Base-by-base conservation (phyloP, 177 flowering plant genomes). In the Tripterygium wilfordii region DNA sequence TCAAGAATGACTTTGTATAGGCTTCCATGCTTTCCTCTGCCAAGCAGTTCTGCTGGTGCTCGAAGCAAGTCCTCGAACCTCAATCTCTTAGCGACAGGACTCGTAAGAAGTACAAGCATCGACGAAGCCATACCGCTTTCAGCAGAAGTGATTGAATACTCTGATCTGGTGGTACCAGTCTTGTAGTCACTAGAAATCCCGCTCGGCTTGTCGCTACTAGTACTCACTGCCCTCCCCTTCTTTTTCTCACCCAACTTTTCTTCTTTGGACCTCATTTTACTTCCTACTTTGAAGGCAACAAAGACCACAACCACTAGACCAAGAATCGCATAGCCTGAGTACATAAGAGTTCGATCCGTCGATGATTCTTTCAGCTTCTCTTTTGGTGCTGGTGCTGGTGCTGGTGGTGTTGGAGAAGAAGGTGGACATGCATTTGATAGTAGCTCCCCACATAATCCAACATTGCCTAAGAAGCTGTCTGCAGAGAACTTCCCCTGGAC, bases 1-100 rank as follows among this genome's bases (percentile, higher is more conserved):
- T 28, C 65, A 24, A 43, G 49, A 38, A 31, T 47, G 38, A 72
- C 78, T 49, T 65, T 73, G 40, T 62, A 76, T 27, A 73, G 49
- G 38, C 71, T 76, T 8, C 82, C 76, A 53, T 70, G 61, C 35
- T 62, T 76, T 36, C 82, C 82, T 51, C 66, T 70, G n/a, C 74
- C 74, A 2, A 70, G 49, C 56, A 76, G 33, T 41, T 76, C 74
- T 3, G 78, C 76, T 0, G 74, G 74, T 10, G 76, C 76, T 22
- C 45, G 29, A 29, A 76, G 82, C 70, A 76, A 49, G 18, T 73
- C 72, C 42, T 73, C 78, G 10, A 76, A 63, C 26, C 24, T 65
- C 44, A 76, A 24, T 0, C 37, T 63, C 8, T 58, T 49, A 25
- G 25, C 53, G 30, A 8, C 56, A 5, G 69, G 69, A 42, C 64